A percentile compares a stretch with the other conserved stretches of the same genome.
Evolutionary conservation across 331 rosid genomes (phyloP).

Genomic region (Cucumis variabilis): DNA sequence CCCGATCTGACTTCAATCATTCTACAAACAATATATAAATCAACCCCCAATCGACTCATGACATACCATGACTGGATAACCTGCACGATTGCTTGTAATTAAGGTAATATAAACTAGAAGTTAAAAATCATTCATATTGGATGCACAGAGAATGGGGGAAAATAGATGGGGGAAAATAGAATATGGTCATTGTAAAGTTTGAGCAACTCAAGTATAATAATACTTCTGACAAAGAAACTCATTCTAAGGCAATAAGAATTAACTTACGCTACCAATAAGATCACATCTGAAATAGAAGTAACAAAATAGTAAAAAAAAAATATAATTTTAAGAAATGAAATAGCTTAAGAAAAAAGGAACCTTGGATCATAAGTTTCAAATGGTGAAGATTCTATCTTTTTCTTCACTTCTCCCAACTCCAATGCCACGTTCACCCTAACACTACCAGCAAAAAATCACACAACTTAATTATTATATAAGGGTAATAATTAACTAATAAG

Average conservation of each 20-base stretch:
- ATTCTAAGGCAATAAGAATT: not conserved
- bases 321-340: too few species aligned
- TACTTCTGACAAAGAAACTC: not conserved
- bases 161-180: not conserved
- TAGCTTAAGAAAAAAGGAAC: too few species aligned
- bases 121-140: not conserved
- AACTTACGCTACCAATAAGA: constrained; percentile 82
- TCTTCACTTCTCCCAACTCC: constrained; percentile 63
- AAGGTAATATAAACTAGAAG: constrained; percentile 21
- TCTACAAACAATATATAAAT: too few species aligned
- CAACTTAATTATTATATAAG: too few species aligned
- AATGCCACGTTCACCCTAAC: constrained; percentile 72
- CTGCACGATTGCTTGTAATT: constrained; percentile 50
- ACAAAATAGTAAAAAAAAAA: too few species aligned
- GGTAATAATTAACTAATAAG: too few species aligned
- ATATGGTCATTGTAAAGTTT: not conserved
- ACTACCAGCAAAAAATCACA: constrained; percentile 38
- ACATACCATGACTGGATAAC: constrained; percentile 96
- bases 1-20: too few species aligned
- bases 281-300: too few species aligned
- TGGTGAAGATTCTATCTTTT: constrained; percentile 61
- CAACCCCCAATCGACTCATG: constrained; percentile 91
- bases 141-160: too few species aligned
- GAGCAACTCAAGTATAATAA: not conserved
- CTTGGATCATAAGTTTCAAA: constrained; percentile 68